Conservation (phyloP, 2,329 filamentous ascomycete species). For the Sporothrix pallida region DNA sequence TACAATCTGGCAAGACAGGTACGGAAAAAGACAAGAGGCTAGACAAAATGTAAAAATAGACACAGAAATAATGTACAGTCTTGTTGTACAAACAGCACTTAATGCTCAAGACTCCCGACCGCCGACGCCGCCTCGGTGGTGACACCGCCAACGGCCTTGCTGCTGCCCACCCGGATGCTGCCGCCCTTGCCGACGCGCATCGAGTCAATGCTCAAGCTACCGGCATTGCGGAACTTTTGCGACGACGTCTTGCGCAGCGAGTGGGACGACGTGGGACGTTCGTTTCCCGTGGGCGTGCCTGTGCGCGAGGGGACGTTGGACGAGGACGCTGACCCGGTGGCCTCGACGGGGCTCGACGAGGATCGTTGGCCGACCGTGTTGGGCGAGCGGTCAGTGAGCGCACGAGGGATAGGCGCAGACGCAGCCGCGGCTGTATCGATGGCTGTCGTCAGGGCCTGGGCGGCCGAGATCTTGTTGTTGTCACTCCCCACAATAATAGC, state of each 20-base stretch:
- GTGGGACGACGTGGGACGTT: not conserved
- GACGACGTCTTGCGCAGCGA: conserved; percentile 30
- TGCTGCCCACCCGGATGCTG: conserved; percentile 38
- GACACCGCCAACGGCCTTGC: conserved; percentile 38
- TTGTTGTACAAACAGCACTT: not conserved
- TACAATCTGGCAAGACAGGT: conserved; percentile 6
- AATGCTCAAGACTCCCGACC: not conserved
- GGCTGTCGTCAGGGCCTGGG: not conserved
- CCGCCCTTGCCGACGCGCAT: conserved; percentile 38
- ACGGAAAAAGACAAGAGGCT: conserved; percentile 9
- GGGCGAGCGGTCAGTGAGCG: not conserved
- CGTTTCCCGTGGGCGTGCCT: not conserved
- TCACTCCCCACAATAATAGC: not conserved
- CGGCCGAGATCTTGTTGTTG: not conserved
- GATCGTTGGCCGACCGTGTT: not conserved
- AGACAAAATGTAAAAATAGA: not conserved
- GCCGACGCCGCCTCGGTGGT: conserved; percentile 32
- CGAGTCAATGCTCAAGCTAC: conserved; percentile 45
- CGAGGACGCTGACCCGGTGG: not conserved
- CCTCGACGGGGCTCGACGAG: not conserved
- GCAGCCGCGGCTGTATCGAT: not conserved
- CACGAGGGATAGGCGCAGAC: not conserved
- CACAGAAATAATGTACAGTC: not conserved
- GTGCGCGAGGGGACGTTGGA: not conserved
- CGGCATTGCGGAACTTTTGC: conserved; percentile 42